Conservation (phyloP, 202 grass and related monocot genomes). For the Saccharum hybrid region DNA sequence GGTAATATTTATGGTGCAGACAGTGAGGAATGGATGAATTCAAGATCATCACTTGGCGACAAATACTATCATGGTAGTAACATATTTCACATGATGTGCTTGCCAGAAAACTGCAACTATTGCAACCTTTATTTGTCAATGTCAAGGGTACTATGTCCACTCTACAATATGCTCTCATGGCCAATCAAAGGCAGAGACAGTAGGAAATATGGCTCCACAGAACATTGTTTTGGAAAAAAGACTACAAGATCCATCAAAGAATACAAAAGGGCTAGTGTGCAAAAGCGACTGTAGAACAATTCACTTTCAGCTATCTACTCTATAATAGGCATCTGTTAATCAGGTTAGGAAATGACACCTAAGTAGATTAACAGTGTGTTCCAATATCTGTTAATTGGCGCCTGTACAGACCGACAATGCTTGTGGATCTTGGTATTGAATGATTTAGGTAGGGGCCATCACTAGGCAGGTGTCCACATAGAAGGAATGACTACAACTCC, state of each 20-base stretch:
- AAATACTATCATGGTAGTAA: background rate
- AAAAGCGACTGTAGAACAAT: background rate
- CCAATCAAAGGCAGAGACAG: background rate
- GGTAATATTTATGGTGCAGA: background rate
- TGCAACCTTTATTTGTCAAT: background rate
- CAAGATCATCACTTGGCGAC: background rate
- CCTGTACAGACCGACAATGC: background rate
- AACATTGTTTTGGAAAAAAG: background rate
- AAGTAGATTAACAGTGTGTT: slow-evolving; percentile 1
- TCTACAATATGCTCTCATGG: background rate
- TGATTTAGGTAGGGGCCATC: slow-evolving; percentile 39
- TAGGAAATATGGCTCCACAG: background rate
- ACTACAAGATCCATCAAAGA: background rate
- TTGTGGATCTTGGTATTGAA: slow-evolving; percentile 34
- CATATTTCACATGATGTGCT: background rate
- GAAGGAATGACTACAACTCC: slow-evolving; percentile 28
- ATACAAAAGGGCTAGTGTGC: background rate
- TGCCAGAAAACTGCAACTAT: background rate
- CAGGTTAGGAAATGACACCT: background rate
- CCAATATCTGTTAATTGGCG: slow-evolving; percentile 17
- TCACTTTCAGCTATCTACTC: background rate
- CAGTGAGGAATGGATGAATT: background rate
- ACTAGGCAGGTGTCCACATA: slow-evolving; percentile 41
- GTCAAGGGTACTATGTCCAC: background rate
- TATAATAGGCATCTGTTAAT: background rate